A percentile compares a stretch with the other conserved stretches of the same genome.
These are phyloP conservation scores for Diaporthe sp. DNA, from an alignment of 2,329 filamentous ascomycete genomes.

Conservation along the genomic window DNA sequence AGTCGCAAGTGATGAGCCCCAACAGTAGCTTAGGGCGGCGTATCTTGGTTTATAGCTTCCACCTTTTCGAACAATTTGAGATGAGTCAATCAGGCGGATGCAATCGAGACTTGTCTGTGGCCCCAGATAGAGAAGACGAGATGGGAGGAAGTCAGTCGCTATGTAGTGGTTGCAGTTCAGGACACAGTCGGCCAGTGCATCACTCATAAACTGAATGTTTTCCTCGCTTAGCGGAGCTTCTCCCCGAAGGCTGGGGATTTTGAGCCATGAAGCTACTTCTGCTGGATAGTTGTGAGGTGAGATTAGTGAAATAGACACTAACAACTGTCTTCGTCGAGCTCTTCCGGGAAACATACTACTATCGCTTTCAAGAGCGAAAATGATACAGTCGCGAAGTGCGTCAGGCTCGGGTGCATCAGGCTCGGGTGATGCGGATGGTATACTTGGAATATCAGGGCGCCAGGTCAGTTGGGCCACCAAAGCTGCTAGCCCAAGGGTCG, in stretches of 20 bases:
- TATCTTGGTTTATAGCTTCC: neutral
- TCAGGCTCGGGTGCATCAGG: neutral
- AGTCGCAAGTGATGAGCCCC: neutral
- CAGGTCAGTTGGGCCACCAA: neutral
- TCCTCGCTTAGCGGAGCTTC: neutral
- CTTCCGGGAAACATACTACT: neutral
- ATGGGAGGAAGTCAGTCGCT: neutral
- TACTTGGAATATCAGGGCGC: neutral
- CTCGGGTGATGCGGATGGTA: neutral
- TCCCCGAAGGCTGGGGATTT: neutral
- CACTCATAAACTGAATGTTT: neutral
- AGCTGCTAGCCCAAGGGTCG: neutral
- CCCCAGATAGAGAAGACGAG: neutral
- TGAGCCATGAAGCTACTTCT: neutral
- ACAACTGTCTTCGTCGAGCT: neutral
- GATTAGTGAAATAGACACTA: neutral
- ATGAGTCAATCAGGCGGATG: neutral
- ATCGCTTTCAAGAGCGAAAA: neutral
- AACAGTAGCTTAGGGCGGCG: slow-evolving; percentile 1
- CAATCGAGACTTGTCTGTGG: neutral
- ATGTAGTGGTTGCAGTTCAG: neutral
- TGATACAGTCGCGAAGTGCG: neutral
- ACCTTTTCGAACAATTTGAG: neutral
- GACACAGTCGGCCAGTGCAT: neutral
- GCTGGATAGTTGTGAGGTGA: neutral